Percentiles rank a stretch among this genome's conserved stretches.
These are phyloP conservation scores for Globisporangium ultimum DNA, from an alignment of 352 stramenopile genomes.

Conservation along the genomic window DNA sequence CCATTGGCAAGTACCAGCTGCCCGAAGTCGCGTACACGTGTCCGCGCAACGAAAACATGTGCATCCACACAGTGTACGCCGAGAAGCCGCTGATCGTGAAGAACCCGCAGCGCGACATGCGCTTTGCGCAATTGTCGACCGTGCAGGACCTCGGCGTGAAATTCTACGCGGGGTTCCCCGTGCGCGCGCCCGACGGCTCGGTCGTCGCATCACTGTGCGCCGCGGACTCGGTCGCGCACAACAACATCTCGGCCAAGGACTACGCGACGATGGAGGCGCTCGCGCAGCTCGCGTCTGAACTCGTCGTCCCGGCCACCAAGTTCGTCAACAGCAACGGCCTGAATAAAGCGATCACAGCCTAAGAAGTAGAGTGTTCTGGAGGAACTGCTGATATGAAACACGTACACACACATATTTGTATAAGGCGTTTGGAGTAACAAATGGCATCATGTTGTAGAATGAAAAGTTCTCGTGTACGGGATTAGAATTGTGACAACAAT, in stretches of 20 bases:
- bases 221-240: constrained; percentile 36
- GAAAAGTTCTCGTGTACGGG: no score
- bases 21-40: constrained; percentile 23
- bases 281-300: constrained; percentile 42
- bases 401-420: no score
- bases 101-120: constrained; percentile 61
- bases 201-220: constrained; percentile 47
- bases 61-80: constrained; percentile 50
- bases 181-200: constrained; percentile 38
- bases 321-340: not conserved
- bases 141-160: constrained; percentile 46
- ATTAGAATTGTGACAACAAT: no score
- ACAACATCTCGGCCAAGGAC: constrained; percentile 64
- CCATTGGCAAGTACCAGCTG: constrained; percentile 42
- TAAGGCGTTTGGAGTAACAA: no score
- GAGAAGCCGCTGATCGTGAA: constrained; percentile 64
- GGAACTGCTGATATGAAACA: no score
- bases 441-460: no score
- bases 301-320: constrained; percentile 16
- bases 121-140: constrained; percentile 47
- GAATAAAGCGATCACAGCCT: not conserved
- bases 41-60: constrained; percentile 53
- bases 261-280: constrained; percentile 75
- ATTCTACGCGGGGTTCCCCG: constrained; percentile 66
- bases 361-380: no score